A percentile compares a stretch with the other conserved stretches of the same genome.
These are phyloP conservation scores for Zea luxurians DNA, from an alignment of 176 grass and related monocot species.

Conservation along the genomic window DNA sequence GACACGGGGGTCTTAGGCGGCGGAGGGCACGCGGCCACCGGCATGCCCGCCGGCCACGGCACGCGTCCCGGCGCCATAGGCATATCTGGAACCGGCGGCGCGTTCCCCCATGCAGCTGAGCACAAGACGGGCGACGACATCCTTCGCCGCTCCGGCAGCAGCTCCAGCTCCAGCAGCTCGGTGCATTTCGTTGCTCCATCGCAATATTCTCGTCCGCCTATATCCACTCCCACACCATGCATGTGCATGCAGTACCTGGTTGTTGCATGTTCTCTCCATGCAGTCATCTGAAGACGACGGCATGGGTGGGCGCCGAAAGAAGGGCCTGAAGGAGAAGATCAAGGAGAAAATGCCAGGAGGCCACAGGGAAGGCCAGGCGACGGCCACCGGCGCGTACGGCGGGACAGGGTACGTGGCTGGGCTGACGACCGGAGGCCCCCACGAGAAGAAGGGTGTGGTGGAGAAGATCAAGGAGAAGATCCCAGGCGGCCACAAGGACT, in stretches of 20 bases:
- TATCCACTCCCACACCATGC: too few relatives aligned
- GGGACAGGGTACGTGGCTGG: too few relatives aligned
- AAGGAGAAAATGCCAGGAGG: slow-evolving; percentile 59
- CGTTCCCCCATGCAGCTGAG: slow-evolving; percentile 20
- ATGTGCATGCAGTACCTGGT: too few relatives aligned
- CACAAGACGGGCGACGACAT: slow-evolving; percentile 38
- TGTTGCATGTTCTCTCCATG: too few relatives aligned
- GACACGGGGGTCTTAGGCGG: background rate
- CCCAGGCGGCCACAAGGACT: slow-evolving; percentile 41
- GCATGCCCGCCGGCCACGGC: background rate
- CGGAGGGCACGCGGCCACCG: slow-evolving; percentile 12
- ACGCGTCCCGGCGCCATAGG: background rate
- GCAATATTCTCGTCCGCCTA: too few relatives aligned
- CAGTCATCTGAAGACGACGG: slow-evolving; percentile 69
- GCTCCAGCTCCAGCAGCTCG: slow-evolving; percentile 52
- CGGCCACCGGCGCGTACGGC: too few relatives aligned
- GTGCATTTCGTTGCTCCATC: slow-evolving; percentile 14
- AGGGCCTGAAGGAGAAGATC: slow-evolving; percentile 73
- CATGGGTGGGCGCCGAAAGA: slow-evolving; percentile 65
- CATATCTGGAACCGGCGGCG: background rate
- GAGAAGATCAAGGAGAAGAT: slow-evolving; percentile 82
- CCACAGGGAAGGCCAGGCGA: background rate
- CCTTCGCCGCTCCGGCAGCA: slow-evolving; percentile 50
- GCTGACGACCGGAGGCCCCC: background rate
- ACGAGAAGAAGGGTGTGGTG: slow-evolving; percentile 65